Conservation (phyloP, 176 grass and related monocot genomes). For the Triticum urartu region DNA sequence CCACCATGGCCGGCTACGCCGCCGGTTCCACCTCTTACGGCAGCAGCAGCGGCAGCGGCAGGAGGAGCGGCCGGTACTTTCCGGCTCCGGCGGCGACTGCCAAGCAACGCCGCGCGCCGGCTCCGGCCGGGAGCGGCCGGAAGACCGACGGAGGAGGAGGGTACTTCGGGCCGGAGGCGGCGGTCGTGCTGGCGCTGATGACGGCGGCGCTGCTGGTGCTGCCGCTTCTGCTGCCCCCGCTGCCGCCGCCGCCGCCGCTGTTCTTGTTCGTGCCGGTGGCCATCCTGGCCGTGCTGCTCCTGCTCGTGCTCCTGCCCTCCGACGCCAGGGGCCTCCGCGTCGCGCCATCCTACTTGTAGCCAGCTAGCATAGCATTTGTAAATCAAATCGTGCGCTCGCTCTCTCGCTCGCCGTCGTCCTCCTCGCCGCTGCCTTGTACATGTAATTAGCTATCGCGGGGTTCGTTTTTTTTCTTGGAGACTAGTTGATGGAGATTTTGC, state of each 20-base stretch:
- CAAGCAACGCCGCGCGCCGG: neutral
- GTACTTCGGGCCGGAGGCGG: constrained; percentile 35
- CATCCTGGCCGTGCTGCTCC: constrained; percentile 43
- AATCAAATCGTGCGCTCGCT: neutral
- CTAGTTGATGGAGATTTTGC: neutral
- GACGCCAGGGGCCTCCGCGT: constrained; percentile 17
- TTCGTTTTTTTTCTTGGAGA: neutral
- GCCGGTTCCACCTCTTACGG: neutral
- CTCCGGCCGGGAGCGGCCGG: neutral
- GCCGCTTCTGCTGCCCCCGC: constrained; percentile 32
- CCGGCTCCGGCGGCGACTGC: neutral
- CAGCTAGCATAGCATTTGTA: neutral
- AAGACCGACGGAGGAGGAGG: neutral
- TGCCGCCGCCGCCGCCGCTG: constrained; percentile 41
- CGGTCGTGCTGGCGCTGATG: constrained; percentile 34
- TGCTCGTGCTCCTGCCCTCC: constrained; percentile 35
- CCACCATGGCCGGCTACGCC: constrained; percentile 1
- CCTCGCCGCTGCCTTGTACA: neutral
- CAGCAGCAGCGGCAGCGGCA: neutral
- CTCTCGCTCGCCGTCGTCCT: neutral
- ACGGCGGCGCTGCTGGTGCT: constrained; percentile 47
- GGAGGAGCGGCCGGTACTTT: too few species aligned
- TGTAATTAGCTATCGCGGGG: constrained; percentile 1
- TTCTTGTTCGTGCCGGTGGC: constrained; percentile 42
- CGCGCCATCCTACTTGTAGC: constrained; percentile 19